These are phyloP conservation scores for Amylostereum chailletii DNA, from an alignment of 1,284 basidiomycete genomes.

Conservation along the genomic window DNA sequence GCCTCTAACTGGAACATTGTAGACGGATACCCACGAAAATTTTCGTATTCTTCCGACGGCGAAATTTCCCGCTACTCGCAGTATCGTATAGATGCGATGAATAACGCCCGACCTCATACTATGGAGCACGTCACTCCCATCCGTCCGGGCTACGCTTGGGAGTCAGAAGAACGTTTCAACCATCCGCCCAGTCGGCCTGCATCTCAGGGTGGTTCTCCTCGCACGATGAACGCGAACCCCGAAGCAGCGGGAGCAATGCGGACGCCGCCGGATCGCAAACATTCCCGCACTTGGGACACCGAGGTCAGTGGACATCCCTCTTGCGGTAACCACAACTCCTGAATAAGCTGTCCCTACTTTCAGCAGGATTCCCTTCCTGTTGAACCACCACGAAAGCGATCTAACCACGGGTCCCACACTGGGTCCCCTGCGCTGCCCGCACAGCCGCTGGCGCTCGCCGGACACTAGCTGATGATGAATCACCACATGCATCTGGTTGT, in stretches of 20 bases:
- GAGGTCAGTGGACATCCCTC: conserved; percentile 6
- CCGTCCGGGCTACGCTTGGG: conserved; percentile 12
- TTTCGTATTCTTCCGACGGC: neutral
- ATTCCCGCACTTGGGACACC: conserved; percentile 11
- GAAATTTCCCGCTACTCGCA: neutral
- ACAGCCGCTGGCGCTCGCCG: neutral
- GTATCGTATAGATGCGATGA: neutral
- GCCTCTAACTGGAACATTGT: too few species aligned
- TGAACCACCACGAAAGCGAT: conserved; percentile 8
- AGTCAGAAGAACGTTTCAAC: conserved; percentile 5
- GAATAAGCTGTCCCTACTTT: neutral
- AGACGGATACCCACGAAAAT: neutral
- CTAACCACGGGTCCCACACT: conserved; percentile 10
- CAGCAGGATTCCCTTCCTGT: neutral
- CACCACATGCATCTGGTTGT: too few species aligned
- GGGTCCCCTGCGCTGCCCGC: conserved; percentile 7
- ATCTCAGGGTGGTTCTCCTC: conserved; percentile 7
- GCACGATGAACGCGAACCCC: conserved; percentile 2
- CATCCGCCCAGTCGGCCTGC: conserved; percentile 1
- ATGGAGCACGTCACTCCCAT: conserved; percentile 4
- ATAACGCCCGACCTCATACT: neutral
- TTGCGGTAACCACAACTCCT: neutral
- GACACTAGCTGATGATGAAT: neutral
- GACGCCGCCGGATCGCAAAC: conserved; percentile 11
- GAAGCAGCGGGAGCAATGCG: conserved; percentile 2